A percentile compares a stretch with the other conserved stretches of the same genome.
phyloP scores from a whole-genome alignment of 257 asterid species.

The Voacanga thouarsii region DNA sequence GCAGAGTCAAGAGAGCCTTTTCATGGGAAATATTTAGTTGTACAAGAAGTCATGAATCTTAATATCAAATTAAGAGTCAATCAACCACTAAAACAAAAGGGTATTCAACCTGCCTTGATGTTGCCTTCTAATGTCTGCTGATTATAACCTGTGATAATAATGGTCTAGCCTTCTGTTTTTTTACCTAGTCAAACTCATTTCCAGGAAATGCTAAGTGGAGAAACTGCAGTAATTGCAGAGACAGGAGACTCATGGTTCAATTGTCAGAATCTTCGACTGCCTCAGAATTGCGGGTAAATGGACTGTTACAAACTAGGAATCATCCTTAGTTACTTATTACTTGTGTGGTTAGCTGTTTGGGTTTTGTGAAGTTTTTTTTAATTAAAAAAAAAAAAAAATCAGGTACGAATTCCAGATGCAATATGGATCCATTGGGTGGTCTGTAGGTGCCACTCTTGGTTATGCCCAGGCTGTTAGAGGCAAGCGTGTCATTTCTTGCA shows the following conservation, averaged over 20 bases:
- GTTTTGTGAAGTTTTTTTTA: neutral
- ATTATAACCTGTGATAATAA: neutral
- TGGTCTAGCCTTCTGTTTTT: neutral
- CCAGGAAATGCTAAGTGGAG: constrained; percentile 30
- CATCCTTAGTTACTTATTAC: neutral
- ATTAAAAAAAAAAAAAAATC: neutral
- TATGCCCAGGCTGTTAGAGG: constrained; percentile 34
- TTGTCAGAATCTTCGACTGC: constrained; percentile 32
- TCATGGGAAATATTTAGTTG: neutral
- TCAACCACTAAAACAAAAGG: neutral
- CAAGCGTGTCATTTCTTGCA: constrained; percentile 33
- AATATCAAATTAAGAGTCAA: neutral
- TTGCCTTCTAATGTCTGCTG: neutral
- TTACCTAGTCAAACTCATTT: neutral
- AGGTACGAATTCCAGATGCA: constrained; percentile 33
- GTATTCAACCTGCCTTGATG: neutral
- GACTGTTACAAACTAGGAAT: neutral
- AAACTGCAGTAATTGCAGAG: constrained; percentile 33
- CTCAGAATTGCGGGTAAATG: constrained; percentile 32
- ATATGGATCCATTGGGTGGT: constrained; percentile 36
- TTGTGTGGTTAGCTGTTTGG: neutral
- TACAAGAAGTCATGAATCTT: neutral
- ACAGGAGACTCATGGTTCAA: constrained; percentile 35
- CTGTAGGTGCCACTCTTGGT: constrained; percentile 38
- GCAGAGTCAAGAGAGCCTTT: neutral